A percentile compares a stretch with the other conserved stretches of the same genome.
phyloP scores from a whole-genome alignment of 2,329 filamentous ascomycete genomes.

The Diaporthe sp. region DNA sequence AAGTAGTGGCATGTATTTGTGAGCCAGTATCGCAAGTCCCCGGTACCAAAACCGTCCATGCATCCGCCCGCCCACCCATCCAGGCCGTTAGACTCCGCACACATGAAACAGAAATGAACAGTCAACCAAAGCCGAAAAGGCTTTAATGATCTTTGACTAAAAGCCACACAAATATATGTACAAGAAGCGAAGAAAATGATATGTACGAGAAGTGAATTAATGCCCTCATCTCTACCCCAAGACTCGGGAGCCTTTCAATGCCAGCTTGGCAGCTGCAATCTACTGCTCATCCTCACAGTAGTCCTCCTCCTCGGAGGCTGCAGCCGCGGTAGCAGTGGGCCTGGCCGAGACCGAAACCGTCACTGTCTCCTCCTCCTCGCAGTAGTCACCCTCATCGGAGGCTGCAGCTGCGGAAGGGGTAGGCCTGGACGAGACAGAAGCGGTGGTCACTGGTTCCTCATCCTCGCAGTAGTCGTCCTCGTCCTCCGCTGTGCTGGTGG shows the following conservation, averaged over 20 bases:
- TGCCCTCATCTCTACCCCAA: not conserved
- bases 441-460: not conserved
- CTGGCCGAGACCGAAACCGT: not conserved
- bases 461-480: not conserved
- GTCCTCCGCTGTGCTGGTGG: not conserved
- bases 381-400: not conserved
- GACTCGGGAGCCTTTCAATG: not conserved
- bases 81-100: not conserved
- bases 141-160: too few relatives aligned
- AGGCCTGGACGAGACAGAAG: not conserved
- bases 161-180: not conserved
- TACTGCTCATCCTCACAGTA: slow-evolving; percentile 28
- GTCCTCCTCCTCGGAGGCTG: not conserved
- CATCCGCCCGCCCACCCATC: not conserved
- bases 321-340: not conserved
- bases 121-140: not conserved
- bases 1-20: not conserved
- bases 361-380: not conserved
- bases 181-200: not conserved
- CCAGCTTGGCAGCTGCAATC: not conserved
- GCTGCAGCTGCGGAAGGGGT: not conserved
- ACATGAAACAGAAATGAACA: not conserved
- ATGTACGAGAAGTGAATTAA: slow-evolving; percentile 4
- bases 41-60: not conserved
- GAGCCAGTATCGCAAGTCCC: not conserved